Base-by-base conservation (phyloP, 1,139 yeast species). In the Zygosaccharomyces sapae region DNA sequence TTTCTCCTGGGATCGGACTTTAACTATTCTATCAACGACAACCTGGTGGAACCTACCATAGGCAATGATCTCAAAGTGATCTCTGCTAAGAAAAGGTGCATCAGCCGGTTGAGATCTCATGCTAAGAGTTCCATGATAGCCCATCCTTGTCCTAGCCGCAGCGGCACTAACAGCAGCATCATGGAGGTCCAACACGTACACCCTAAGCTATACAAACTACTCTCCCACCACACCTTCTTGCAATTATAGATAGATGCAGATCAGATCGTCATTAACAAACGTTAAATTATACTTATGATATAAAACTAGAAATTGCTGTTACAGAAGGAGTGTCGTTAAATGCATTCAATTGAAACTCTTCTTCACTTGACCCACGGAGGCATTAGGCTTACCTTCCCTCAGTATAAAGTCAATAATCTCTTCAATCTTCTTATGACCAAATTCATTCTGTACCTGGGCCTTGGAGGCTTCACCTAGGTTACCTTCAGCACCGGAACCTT, bases 401-500 rank as follows among this genome's bases (percentile, higher is more conserved):
- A 86, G 62, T 45, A 86, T 83, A 50, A 67, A 62, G 53, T 74
- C 75, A 49, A 85, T 74, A 25, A 77, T 73, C 40, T 73, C 76
- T 53, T 79, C 83, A 3, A 61, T 58, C 38, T 67, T 68, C 45
- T 70, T 61, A 10, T 75, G 71, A 35, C 88, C 89, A 56, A 86
- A 86, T 58, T 86, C 90, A 54, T 75, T 77, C 45, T 73, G 76
- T 50, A 86, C 67, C 54, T 81, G 83, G 18, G 71, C 68, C 49
- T 79, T 75, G n/a, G 90, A 81, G 1, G 94, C 95, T 59, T 79
- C 82, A 50, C 83, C 88, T 31, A 84, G 66, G 6, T 76, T 74
- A 47, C 95, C 95, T 57, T 80, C 86, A 3, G 79, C 70, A 30
- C 95, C 95, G 38, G 68, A 68, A 42, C 86, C 85, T 41, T 72